These are phyloP conservation scores for Cyberlindnera bimundalis DNA, from an alignment of 805 yeast species.

Conservation along the genomic window DNA sequence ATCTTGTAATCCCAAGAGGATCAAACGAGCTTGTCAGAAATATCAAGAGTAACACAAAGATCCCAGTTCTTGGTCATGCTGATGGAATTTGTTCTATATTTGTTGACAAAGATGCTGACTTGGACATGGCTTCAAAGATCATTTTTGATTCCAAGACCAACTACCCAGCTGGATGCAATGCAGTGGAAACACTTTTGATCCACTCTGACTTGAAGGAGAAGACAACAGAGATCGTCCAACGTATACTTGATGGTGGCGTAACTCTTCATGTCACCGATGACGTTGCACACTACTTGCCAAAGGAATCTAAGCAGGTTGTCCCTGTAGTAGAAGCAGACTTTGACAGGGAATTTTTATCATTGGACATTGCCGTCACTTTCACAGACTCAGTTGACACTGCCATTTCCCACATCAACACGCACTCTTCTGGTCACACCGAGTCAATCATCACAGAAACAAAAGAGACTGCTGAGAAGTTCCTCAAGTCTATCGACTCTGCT, in stretches of 20 bases:
- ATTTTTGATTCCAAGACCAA: conserved; percentile 87
- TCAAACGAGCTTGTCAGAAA: conserved; percentile 85
- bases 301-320: conserved; percentile 31
- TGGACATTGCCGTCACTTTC: conserved; percentile 73
- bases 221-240: conserved; percentile 36
- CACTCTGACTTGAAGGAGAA: conserved; percentile 40
- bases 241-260: conserved; percentile 62
- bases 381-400: conserved; percentile 65
- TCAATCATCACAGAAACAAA: conserved; percentile 79
- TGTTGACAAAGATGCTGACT: conserved; percentile 73
- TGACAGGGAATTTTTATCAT: conserved; percentile 75
- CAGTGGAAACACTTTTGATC: conserved; percentile 82
- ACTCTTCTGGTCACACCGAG: conserved; percentile 97
- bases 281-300: conserved; percentile 32
- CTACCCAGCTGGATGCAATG: conserved; percentile 99
- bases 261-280: conserved; percentile 64
- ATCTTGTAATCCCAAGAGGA: conserved; percentile 97
- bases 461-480: conserved; percentile 66
- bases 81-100: conserved; percentile 95
- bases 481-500: conserved; percentile 87
- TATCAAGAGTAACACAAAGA: conserved; percentile 84
- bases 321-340: conserved; percentile 67
- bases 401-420: conserved; percentile 79
- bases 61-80: conserved; percentile 98
- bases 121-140: conserved; percentile 71